phyloP scores from a whole-genome alignment of 495 filamentous ascomycete genomes.

The Podospora pseudocomata region DNA sequence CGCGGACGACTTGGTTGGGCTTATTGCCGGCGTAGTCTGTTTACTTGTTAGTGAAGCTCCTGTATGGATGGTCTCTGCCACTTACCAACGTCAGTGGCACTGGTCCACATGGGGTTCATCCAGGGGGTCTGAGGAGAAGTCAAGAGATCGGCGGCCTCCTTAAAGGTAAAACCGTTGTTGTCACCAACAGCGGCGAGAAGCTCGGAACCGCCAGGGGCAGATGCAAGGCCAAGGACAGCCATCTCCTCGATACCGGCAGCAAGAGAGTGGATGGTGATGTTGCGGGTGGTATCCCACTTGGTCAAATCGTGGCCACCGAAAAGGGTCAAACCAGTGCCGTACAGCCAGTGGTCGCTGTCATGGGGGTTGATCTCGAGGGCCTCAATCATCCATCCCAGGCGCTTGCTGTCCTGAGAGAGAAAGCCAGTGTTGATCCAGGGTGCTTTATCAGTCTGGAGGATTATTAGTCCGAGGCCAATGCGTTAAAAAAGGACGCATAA shows the following conservation, averaged over 20 bases:
- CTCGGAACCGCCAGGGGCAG: slow-evolving; percentile 50
- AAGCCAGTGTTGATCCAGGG: slow-evolving; percentile 50
- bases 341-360: slow-evolving; percentile 59
- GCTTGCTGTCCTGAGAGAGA: slow-evolving; percentile 44
- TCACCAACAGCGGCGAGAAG: slow-evolving; percentile 58
- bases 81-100: slow-evolving; percentile 44
- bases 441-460: slow-evolving; percentile 34
- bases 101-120: slow-evolving; percentile 49
- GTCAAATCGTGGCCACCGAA: slow-evolving; percentile 51
- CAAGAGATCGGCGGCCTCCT: slow-evolving; percentile 40
- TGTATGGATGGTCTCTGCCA: background rate
- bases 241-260: slow-evolving; percentile 61
- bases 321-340: slow-evolving; percentile 55
- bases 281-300: slow-evolving; percentile 49
- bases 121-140: slow-evolving; percentile 47
- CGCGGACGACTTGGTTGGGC: slow-evolving; percentile 50
- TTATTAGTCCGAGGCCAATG: slow-evolving; percentile 22
- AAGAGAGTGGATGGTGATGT: slow-evolving; percentile 49
- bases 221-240: slow-evolving; percentile 49
- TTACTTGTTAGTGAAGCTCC: slow-evolving; percentile 2
- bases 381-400: slow-evolving; percentile 63
- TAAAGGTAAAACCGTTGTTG: slow-evolving; percentile 53
- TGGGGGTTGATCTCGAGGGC: slow-evolving; percentile 56
- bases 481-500: slow-evolving; percentile 8
- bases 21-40: slow-evolving; percentile 55